These are phyloP conservation scores for Moniliella sp. DNA, from an alignment of 1,284 basidiomycete genomes.

Conservation along the genomic window DNA sequence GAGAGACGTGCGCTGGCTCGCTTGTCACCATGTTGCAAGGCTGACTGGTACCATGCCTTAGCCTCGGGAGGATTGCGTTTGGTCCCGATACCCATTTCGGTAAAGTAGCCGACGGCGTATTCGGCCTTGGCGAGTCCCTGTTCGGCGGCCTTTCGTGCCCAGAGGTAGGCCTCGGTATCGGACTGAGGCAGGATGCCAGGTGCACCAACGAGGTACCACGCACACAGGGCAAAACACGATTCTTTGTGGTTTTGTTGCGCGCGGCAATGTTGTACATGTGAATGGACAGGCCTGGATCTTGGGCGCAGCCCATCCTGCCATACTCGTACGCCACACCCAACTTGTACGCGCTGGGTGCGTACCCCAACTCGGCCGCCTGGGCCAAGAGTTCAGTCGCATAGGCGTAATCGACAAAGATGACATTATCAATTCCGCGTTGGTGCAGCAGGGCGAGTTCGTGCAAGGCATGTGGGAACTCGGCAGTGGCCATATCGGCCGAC, in stretches of 20 bases:
- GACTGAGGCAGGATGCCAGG: slow-evolving; percentile 90
- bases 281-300: slow-evolving; percentile 83
- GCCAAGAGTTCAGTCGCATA: slow-evolving; percentile 84
- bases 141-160: slow-evolving; percentile 33
- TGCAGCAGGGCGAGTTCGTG: slow-evolving; percentile 86
- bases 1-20: slow-evolving; percentile 63
- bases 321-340: slow-evolving; percentile 97
- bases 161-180: slow-evolving; percentile 72
- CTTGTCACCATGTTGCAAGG: slow-evolving; percentile 84
- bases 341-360: slow-evolving; percentile 83
- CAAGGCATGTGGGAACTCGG: slow-evolving; percentile 87
- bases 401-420: slow-evolving; percentile 83
- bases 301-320: slow-evolving; percentile 94
- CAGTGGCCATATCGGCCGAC: slow-evolving; percentile 50
- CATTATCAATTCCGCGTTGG: slow-evolving; percentile 86
- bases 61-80: slow-evolving; percentile 38
- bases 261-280: slow-evolving; percentile 74
- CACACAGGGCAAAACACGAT: slow-evolving; percentile 88
- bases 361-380: slow-evolving; percentile 79
- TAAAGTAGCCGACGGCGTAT: slow-evolving; percentile 92
- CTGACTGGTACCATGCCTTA: slow-evolving; percentile 68
- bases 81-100: slow-evolving; percentile 45
- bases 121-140: slow-evolving; percentile 32
- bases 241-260: slow-evolving; percentile 84
- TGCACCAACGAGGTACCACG: slow-evolving; percentile 96